These are phyloP conservation scores for Bathelium albidoporum DNA, from an alignment of 495 filamentous ascomycete genomes.

Conservation along the genomic window DNA sequence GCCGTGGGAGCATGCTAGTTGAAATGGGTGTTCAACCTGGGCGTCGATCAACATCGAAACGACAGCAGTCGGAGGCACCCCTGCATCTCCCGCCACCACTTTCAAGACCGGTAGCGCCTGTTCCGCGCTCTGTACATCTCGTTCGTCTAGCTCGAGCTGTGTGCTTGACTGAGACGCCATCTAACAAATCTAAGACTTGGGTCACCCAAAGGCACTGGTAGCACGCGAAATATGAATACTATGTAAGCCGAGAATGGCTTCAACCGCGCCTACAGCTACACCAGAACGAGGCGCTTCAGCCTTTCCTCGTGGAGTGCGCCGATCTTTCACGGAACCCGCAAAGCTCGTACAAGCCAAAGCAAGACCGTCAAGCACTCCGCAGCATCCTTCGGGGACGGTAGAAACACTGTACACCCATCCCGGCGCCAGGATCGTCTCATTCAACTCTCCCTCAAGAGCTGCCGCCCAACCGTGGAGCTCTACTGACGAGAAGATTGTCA, in stretches of 20 bases:
- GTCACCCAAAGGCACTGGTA: neutral
- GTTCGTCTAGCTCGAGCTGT: neutral
- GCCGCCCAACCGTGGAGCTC: constrained; percentile 51
- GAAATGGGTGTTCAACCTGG: neutral
- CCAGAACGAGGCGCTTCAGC: constrained; percentile 12
- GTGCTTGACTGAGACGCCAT: neutral
- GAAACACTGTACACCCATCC: constrained; percentile 54
- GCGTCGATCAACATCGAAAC: neutral
- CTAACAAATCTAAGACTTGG: too few species aligned
- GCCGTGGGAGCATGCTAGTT: too few species aligned
- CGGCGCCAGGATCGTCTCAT: constrained; percentile 36
- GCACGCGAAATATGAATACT: neutral
- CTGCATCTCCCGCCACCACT: neutral
- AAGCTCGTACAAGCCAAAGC: neutral
- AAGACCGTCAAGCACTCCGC: constrained; percentile 1
- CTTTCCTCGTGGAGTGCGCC: constrained; percentile 11
- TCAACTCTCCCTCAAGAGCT: constrained; percentile 22
- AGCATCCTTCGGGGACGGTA: constrained; percentile 20
- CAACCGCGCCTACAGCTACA: constrained; percentile 5
- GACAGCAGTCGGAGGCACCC: neutral
- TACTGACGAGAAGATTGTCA: constrained; percentile 68
- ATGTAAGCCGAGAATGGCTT: constrained; percentile 3
- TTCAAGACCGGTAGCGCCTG: neutral
- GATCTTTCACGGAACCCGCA: constrained; percentile 6
- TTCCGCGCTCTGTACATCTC: neutral